Percentiles rank a stretch among this genome's conserved stretches.
Conservation (phyloP, 1,139 yeast genomes). For the Candida tropicalis region DNA sequence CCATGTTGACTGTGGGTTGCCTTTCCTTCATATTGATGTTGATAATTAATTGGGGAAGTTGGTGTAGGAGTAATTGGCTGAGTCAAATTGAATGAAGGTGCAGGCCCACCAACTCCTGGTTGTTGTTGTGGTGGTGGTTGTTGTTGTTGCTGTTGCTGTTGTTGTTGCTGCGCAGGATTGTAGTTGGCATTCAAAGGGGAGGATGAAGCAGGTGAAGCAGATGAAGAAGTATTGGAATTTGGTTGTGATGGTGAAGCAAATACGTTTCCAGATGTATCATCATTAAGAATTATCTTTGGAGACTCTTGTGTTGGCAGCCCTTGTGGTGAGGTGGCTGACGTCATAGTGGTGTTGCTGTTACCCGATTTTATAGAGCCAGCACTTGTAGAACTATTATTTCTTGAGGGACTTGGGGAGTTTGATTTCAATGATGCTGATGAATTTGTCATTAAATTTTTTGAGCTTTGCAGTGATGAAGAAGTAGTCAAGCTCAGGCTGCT, state of each 20-base stretch:
- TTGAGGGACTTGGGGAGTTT: conserved; percentile 29
- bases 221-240: conserved; percentile 8
- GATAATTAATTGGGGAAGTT: conserved; percentile 26
- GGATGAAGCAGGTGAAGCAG: conserved; percentile 5
- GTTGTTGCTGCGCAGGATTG: conserved; percentile 15
- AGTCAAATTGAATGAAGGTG: conserved; percentile 16
- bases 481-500: conserved; percentile 3
- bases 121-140: neutral
- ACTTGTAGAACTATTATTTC: conserved; percentile 35
- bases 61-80: conserved; percentile 38
- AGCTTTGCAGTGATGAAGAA: conserved; percentile 26
- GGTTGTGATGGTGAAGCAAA: conserved; percentile 16
- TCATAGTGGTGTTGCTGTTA: conserved; percentile 17
- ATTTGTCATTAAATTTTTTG: conserved; percentile 27
- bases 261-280: conserved; percentile 13
- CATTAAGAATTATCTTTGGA: conserved; percentile 33
- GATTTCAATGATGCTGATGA: conserved; percentile 30
- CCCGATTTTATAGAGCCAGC: conserved; percentile 31
- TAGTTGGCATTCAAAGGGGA: conserved; percentile 8
- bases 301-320: conserved; percentile 23
- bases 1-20: conserved; percentile 32
- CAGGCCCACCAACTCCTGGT: conserved; percentile 13
- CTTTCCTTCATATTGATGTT: conserved; percentile 14
- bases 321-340: conserved; percentile 18
- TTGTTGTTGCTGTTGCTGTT: conserved; percentile 7